Evolutionary conservation across 2,329 filamentous ascomycete species (phyloP).

Genomic region (Cyanodermella asteris): DNA sequence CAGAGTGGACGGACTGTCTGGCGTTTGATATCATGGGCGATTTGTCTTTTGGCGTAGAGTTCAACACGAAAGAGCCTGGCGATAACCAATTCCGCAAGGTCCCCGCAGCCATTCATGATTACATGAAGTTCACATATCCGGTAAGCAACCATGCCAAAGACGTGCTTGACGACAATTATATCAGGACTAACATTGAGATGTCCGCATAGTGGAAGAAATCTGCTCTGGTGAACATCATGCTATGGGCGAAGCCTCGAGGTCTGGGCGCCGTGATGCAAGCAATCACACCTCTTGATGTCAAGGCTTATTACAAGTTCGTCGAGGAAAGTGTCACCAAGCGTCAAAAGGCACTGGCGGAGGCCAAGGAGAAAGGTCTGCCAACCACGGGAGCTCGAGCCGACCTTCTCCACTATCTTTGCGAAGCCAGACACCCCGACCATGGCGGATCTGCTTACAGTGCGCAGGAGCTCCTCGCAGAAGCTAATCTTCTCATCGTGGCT

Average conservation of each 20-base stretch:
- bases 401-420: conserved; percentile 26
- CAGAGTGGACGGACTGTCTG: conserved; percentile 22
- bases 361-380: background rate
- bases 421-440: conserved; percentile 25
- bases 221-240: background rate
- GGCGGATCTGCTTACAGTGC: conserved; percentile 12
- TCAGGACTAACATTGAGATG: too few species aligned
- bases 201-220: too few species aligned
- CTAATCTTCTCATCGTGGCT: conserved; percentile 14
- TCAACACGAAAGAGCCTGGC: background rate
- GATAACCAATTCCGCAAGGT: conserved; percentile 1
- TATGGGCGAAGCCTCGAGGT: conserved; percentile 2
- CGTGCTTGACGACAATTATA: too few species aligned
- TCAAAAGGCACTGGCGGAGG: background rate
- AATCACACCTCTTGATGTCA: background rate
- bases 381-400: conserved; percentile 15
- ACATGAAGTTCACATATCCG: conserved; percentile 1
- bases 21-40: conserved; percentile 31
- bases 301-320: conserved; percentile 1
- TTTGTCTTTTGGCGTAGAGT: conserved; percentile 21
- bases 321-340: background rate
- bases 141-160: background rate
- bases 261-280: conserved; percentile 1
- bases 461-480: conserved; percentile 26
- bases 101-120: conserved; percentile 2